These are phyloP conservation scores for Neoascochyta sp. DNA, from an alignment of 2,329 filamentous ascomycete genomes.

Conservation along the genomic window DNA sequence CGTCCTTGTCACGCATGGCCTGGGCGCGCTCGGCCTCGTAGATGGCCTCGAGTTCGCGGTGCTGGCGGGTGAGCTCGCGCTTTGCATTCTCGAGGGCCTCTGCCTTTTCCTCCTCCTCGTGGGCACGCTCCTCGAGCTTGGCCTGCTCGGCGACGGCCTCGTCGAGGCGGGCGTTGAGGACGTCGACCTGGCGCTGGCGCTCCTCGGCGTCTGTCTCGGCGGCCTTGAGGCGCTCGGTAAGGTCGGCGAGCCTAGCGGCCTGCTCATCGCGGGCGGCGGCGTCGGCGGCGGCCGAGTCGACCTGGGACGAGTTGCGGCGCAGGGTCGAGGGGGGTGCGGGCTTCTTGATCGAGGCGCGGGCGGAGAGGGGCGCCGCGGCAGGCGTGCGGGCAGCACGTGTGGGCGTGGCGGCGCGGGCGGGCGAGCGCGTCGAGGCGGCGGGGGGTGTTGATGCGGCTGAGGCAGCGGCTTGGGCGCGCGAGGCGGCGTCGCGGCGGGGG, in stretches of 20 bases:
- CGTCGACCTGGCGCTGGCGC: constrained; percentile 77
- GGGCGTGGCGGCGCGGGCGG: constrained; percentile 27
- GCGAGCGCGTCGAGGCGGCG: constrained; percentile 31
- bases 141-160: constrained; percentile 79
- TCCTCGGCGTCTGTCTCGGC: constrained; percentile 75
- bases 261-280: constrained; percentile 76
- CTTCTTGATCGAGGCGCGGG: constrained; percentile 38
- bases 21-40: constrained; percentile 87
- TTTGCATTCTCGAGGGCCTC: constrained; percentile 81
- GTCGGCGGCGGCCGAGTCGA: constrained; percentile 32
- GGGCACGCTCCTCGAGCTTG: constrained; percentile 80
- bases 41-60: constrained; percentile 86
- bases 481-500: constrained; percentile 20
- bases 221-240: constrained; percentile 77
- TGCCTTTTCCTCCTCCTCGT: constrained; percentile 80
- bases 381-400: constrained; percentile 29
- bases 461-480: constrained; percentile 19
- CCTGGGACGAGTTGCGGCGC: constrained; percentile 34
- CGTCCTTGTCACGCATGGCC: constrained; percentile 88
- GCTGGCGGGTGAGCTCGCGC: constrained; percentile 75
- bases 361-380: constrained; percentile 38
- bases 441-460: constrained; percentile 28
- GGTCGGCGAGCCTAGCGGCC: constrained; percentile 73
- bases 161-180: constrained; percentile 80
- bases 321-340: constrained; percentile 33